phyloP scores from a whole-genome alignment of 371 early-diverging fungal species.

The Mucor sp. region DNA sequence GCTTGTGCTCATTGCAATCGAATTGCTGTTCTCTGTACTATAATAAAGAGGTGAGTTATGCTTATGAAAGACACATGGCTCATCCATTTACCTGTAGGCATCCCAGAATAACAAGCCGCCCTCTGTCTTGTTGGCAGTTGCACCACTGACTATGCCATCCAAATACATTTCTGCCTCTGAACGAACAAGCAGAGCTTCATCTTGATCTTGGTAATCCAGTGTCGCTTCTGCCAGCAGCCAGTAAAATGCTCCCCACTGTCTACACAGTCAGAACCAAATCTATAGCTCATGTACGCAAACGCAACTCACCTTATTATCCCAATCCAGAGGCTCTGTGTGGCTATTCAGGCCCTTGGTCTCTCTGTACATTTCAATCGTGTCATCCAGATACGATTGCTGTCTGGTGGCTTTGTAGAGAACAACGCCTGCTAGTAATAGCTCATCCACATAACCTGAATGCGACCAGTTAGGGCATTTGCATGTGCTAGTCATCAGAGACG shows the following conservation, averaged over 20 bases:
- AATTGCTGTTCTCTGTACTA: constrained; percentile 20
- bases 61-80: not conserved
- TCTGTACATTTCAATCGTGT: constrained; percentile 32
- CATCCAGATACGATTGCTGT: constrained; percentile 28
- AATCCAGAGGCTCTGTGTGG: constrained; percentile 21
- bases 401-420: constrained; percentile 51
- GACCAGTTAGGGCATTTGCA: not conserved
- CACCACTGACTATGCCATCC: constrained; percentile 21
- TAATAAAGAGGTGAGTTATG: too few relatives aligned
- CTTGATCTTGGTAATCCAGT: not conserved
- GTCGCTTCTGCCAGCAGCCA: constrained; percentile 39
- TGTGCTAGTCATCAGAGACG: not conserved
- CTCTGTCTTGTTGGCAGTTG: constrained; percentile 31
- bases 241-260: constrained; percentile 35
- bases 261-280: not conserved
- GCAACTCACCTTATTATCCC: constrained; percentile 30
- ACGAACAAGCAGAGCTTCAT: constrained; percentile 13
- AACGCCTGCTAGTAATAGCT: constrained; percentile 48
- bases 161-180: constrained; percentile 31
- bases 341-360: constrained; percentile 2
- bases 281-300: not conserved
- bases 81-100: constrained; percentile 28
- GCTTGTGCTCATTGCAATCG: constrained; percentile 23
- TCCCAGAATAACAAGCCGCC: constrained; percentile 50
- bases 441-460: constrained; percentile 38